phyloP scores from a whole-genome alignment of 139 green algal species.

The Coccomyxa sp. region DNA sequence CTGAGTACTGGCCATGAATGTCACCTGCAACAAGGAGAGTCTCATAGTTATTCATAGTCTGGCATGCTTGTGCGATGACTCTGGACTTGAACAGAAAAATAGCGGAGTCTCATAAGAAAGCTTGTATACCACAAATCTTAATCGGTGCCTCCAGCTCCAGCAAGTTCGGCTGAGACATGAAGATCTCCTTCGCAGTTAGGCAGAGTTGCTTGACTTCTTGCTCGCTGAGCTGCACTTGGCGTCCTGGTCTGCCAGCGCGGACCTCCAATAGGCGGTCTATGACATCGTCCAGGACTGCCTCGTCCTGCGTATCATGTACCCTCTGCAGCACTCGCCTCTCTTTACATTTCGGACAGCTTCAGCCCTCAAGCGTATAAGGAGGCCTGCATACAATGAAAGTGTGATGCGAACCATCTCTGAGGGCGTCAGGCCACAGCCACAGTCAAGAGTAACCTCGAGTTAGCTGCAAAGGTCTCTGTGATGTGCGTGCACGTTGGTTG shows the following conservation, averaged over 20 bases:
- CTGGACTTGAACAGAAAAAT: background rate
- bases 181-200: slow-evolving; percentile 90
- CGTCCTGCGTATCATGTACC: too few species aligned
- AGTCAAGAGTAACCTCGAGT: too few species aligned
- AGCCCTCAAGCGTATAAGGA: too few species aligned
- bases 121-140: slow-evolving; percentile 97
- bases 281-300: slow-evolving; percentile 85
- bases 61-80: background rate
- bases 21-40: slow-evolving; percentile 61
- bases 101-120: background rate
- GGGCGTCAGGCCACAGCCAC: too few species aligned
- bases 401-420: too few species aligned
- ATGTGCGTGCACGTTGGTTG: too few species aligned
- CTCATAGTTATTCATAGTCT: background rate
- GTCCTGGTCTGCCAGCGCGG: slow-evolving; percentile 82
- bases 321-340: too few species aligned
- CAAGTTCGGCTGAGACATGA: slow-evolving; percentile 95
- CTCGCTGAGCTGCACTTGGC: slow-evolving; percentile 92
- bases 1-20: slow-evolving; percentile 98
- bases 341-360: too few species aligned
- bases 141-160: slow-evolving; percentile 98
- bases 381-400: too few species aligned
- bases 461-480: too few species aligned
- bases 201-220: slow-evolving; percentile 87
- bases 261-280: slow-evolving; percentile 92